These are phyloP conservation scores for Colletotrichum lupini DNA, from an alignment of 2,329 filamentous ascomycete species.

Conservation along the genomic window DNA sequence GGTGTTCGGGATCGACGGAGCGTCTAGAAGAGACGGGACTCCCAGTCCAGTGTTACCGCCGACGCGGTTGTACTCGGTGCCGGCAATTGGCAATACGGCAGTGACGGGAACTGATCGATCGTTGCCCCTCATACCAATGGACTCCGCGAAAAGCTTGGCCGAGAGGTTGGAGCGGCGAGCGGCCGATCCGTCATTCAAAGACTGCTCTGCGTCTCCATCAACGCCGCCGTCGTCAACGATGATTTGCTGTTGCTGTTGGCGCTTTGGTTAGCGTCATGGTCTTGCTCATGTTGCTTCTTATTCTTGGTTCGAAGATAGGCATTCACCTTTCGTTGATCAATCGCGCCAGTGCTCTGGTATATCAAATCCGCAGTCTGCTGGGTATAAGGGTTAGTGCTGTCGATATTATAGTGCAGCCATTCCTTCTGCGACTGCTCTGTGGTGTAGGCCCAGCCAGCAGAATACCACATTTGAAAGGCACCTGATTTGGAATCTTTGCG, in stretches of 20 bases:
- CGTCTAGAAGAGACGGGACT: neutral
- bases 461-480: constrained; percentile 17
- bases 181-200: constrained; percentile 32
- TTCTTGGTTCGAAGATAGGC: constrained; percentile 38
- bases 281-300: neutral
- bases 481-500: constrained; percentile 22
- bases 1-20: neutral
- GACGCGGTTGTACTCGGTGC: neutral
- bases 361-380: constrained; percentile 36
- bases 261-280: constrained; percentile 2
- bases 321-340: constrained; percentile 41
- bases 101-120: neutral
- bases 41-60: neutral
- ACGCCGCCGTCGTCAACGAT: constrained; percentile 30
- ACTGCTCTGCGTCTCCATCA: constrained; percentile 32
- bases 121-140: neutral
- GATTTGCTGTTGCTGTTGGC: constrained; percentile 1
- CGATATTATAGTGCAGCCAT: constrained; percentile 33
- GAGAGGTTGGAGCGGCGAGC: neutral
- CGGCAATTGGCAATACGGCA: neutral
- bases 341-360: constrained; percentile 33
- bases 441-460: constrained; percentile 16
- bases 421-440: constrained; percentile 12
- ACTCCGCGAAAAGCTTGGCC: neutral
- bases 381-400: constrained; percentile 17